These are phyloP conservation scores for Fusarium succisae DNA, from an alignment of 2,329 filamentous ascomycete species.

Conservation along the genomic window DNA sequence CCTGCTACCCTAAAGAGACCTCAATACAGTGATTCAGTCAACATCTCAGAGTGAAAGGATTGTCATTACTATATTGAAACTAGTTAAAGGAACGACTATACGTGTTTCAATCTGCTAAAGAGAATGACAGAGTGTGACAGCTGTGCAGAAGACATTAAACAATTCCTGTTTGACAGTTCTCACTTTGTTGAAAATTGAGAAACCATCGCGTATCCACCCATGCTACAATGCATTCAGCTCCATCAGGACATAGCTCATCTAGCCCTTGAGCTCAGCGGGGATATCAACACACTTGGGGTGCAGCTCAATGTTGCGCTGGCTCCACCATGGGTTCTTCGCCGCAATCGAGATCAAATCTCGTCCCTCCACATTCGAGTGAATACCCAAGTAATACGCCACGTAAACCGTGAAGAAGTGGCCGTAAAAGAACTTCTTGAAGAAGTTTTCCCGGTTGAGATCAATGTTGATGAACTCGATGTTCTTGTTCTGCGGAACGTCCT, in stretches of 20 bases:
- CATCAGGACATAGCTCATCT: neutral
- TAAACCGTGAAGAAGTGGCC: neutral
- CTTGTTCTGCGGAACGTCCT: neutral
- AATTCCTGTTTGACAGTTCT: neutral
- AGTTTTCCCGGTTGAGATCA: neutral
- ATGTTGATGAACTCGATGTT: neutral
- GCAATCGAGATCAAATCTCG: constrained; percentile 1
- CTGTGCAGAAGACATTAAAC: neutral
- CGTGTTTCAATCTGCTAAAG: neutral
- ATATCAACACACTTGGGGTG: constrained; percentile 4
- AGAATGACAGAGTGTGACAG: neutral
- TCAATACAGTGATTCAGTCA: rapidly evolving
- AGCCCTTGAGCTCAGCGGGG: neutral
- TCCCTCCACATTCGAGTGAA: neutral
- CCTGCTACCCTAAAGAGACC: neutral
- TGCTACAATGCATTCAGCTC: neutral
- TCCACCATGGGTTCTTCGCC: neutral
- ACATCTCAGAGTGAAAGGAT: neutral
- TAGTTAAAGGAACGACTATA: neutral
- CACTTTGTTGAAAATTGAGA: neutral
- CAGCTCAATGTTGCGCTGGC: constrained; percentile 1
- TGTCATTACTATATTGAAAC: neutral
- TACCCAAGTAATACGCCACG: neutral
- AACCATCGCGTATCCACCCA: neutral
- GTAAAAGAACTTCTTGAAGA: neutral